phyloP scores from a whole-genome alignment of 495 filamentous ascomycete species.

The Tuber indicum region DNA sequence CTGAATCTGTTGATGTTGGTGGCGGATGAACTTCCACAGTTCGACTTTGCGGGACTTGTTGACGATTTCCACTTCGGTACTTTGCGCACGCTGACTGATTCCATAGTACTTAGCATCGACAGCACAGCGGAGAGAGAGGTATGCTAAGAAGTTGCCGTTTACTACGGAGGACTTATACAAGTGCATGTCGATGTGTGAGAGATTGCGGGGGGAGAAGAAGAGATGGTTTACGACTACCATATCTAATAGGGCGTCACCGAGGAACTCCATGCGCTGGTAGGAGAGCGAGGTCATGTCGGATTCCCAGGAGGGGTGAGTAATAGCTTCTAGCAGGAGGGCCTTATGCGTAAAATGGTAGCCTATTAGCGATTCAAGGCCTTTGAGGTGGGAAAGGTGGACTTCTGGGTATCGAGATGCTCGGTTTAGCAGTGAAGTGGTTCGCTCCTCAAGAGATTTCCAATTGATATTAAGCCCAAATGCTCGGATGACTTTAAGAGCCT shows the following conservation, averaged over 20 bases:
- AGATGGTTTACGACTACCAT: slow-evolving; percentile 59
- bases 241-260: slow-evolving; percentile 84
- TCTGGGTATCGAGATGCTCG: slow-evolving; percentile 32
- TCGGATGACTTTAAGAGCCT: slow-evolving; percentile 61
- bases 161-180: slow-evolving; percentile 66
- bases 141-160: slow-evolving; percentile 84
- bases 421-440: slow-evolving; percentile 42
- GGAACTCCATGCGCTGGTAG: slow-evolving; percentile 83
- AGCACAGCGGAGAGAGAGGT: slow-evolving; percentile 55
- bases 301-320: slow-evolving; percentile 72
- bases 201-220: slow-evolving; percentile 45
- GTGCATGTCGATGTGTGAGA: slow-evolving; percentile 66
- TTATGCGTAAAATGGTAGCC: slow-evolving; percentile 68
- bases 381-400: slow-evolving; percentile 36
- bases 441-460: slow-evolving; percentile 48
- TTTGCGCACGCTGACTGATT: slow-evolving; percentile 11
- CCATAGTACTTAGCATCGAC: slow-evolving; percentile 23
- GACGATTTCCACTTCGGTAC: slow-evolving; percentile 13
- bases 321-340: slow-evolving; percentile 68
- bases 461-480: slow-evolving; percentile 61
- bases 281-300: slow-evolving; percentile 52
- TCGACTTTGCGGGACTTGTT: slow-evolving; percentile 42
- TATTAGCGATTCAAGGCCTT: slow-evolving; percentile 53
- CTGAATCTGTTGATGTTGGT: slow-evolving; percentile 47
- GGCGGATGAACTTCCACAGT: slow-evolving; percentile 66